Evolutionary conservation across 805 yeast species (phyloP).

Genomic region (Tetrapisispora phaffii): DNA sequence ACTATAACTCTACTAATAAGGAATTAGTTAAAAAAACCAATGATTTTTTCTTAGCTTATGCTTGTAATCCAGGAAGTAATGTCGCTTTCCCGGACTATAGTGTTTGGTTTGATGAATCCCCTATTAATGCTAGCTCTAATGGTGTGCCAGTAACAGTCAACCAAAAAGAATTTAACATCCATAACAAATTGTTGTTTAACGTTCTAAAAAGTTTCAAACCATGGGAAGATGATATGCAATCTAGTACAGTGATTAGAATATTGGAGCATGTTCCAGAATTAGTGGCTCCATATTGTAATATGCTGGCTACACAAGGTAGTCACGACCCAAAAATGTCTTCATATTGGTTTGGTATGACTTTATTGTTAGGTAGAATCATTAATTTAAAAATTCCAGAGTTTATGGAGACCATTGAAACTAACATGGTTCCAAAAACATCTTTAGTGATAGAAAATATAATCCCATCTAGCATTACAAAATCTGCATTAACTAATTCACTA

Average conservation of each 20-base stretch:
- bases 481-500: conserved; percentile 50
- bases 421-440: conserved; percentile 28
- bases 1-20: conserved; percentile 36
- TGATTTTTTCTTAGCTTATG: conserved; percentile 39
- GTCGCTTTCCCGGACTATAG: conserved; percentile 37
- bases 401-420: conserved; percentile 21
- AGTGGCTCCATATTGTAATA: conserved; percentile 56
- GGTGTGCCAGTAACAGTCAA: conserved; percentile 42
- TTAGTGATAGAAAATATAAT: conserved; percentile 46
- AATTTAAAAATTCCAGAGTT: conserved; percentile 43
- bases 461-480: conserved; percentile 54
- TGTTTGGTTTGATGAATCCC: conserved; percentile 37
- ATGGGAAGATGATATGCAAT: conserved; percentile 63
- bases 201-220: conserved; percentile 63
- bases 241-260: conserved; percentile 42
- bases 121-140: conserved; percentile 1
- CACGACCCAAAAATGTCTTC: conserved; percentile 74
- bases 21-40: conserved; percentile 33
- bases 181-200: conserved; percentile 59
- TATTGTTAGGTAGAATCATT: conserved; percentile 51
- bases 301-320: conserved; percentile 52
- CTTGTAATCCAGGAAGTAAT: conserved; percentile 43
- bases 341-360: conserved; percentile 72
- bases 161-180: conserved; percentile 44
- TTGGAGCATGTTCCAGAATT: conserved; percentile 55